Conservation (phyloP, 805 yeast genomes). For the Clavispora santaluciae region DNA sequence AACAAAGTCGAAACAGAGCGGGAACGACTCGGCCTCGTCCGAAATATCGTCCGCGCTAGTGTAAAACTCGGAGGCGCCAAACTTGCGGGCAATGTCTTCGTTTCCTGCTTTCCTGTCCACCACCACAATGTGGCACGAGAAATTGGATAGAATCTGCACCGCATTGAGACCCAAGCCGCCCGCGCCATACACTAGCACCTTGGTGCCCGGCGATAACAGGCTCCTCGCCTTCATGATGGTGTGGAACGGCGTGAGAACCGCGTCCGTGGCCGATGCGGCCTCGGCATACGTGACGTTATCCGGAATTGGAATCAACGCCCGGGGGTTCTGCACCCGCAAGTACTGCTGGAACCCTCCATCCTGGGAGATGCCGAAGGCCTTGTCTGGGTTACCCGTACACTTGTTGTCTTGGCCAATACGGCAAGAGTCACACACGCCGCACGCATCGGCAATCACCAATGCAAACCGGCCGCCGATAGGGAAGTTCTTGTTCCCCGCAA, state of each 20-base stretch:
- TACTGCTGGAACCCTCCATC: conserved; percentile 43
- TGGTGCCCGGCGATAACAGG: conserved; percentile 27
- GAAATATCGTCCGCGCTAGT: conserved; percentile 22
- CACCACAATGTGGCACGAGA: conserved; percentile 30
- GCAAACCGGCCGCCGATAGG: conserved; percentile 27
- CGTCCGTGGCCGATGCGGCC: conserved; percentile 41
- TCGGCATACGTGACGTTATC: conserved; percentile 33
- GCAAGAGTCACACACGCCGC: conserved; percentile 34
- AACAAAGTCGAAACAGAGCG: conserved; percentile 32
- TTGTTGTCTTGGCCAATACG: conserved; percentile 31
- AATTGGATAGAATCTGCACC: conserved; percentile 32
- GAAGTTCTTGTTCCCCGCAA: conserved; percentile 18
- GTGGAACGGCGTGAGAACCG: conserved; percentile 40
- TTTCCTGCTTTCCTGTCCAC: conserved; percentile 21
- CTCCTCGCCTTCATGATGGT: conserved; percentile 33
- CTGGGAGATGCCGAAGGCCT: conserved; percentile 31
- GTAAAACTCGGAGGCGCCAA: conserved; percentile 41
- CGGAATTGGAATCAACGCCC: conserved; percentile 35
- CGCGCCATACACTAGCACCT: conserved; percentile 35
- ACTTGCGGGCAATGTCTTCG: conserved; percentile 21
- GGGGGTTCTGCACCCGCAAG: conserved; percentile 30
- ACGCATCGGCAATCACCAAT: conserved; percentile 24
- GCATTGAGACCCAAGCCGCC: conserved; percentile 44
- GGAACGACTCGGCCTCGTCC: conserved; percentile 32
- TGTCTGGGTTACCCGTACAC: conserved; percentile 16